These are phyloP conservation scores for Melastoma candidum DNA, from an alignment of 441 rosid species.

Conservation along the genomic window DNA sequence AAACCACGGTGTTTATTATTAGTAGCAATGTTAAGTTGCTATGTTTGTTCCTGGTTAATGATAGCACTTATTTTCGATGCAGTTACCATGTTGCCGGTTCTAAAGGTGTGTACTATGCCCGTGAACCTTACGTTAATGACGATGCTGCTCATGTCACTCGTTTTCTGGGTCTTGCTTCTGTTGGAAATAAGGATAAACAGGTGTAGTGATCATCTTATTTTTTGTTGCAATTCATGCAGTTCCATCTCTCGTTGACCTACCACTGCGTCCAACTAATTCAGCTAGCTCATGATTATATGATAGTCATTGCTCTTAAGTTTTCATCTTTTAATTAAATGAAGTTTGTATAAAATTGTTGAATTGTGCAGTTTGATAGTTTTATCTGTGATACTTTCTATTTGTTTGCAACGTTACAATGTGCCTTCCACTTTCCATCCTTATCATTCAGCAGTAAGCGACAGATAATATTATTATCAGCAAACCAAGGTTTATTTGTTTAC, in stretches of 20 bases:
- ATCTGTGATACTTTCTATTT: too few species aligned
- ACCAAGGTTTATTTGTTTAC: not conserved
- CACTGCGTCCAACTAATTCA: slow-evolving; percentile 1
- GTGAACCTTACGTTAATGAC: slow-evolving; percentile 68
- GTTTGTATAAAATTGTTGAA: too few species aligned
- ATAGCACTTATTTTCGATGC: slow-evolving; percentile 14
- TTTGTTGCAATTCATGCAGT: not conserved
- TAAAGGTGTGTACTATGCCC: slow-evolving; percentile 72
- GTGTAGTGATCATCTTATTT: slow-evolving; percentile 21
- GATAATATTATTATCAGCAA: too few species aligned
- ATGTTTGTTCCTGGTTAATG: slow-evolving; percentile 9
- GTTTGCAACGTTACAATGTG: too few species aligned
- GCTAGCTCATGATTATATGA: too few species aligned
- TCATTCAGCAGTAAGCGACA: too few species aligned
- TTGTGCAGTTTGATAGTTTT: too few species aligned
- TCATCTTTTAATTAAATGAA: too few species aligned
- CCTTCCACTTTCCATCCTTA: too few species aligned
- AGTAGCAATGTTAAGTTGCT: too few species aligned
- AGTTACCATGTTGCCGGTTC: slow-evolving; percentile 94
- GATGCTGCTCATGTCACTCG: slow-evolving; percentile 78
- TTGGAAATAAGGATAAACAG: slow-evolving; percentile 92
- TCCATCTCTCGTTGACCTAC: not conserved
- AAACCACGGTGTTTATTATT: slow-evolving; percentile 64
- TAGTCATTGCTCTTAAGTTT: too few species aligned
- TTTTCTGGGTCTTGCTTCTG: slow-evolving; percentile 82